Conservation (phyloP, 2,329 filamentous ascomycete genomes). For the Colletotrichum camelliae region DNA sequence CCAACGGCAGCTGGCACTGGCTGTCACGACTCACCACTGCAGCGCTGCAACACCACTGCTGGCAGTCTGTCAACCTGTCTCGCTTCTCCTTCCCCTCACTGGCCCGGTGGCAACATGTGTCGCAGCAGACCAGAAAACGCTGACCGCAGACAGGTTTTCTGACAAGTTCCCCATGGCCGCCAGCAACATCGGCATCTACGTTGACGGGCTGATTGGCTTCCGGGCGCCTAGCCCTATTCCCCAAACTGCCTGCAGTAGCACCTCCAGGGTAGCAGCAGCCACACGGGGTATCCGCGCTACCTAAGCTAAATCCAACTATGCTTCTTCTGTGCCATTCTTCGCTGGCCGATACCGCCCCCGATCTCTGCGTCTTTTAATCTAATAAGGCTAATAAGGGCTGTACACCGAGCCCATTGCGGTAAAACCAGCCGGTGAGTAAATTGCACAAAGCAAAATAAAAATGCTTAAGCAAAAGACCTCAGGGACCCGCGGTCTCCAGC, state of each 20-base stretch:
- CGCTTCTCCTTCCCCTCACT: not conserved
- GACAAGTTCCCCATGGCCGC: not conserved
- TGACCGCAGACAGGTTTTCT: not conserved
- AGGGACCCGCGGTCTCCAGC: not conserved
- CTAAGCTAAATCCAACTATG: not conserved
- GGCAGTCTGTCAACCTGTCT: not conserved
- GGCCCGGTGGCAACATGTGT: not conserved
- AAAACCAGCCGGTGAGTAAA: not conserved
- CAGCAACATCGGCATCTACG: not conserved
- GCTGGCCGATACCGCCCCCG: not conserved
- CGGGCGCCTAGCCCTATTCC: not conserved
- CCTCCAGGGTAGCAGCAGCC: not conserved
- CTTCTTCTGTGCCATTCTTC: not conserved
- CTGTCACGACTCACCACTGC: not conserved
- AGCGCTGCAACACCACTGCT: not conserved
- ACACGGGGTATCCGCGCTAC: not conserved
- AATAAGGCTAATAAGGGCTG: not conserved
- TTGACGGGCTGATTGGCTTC: not conserved
- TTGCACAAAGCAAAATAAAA: not conserved
- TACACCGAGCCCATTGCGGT: not conserved
- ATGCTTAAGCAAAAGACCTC: not conserved
- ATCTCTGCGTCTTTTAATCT: not conserved
- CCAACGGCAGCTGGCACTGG: not conserved
- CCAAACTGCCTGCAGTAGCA: not conserved
- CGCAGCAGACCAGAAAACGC: not conserved